Conservation (phyloP, 495 filamentous ascomycete genomes). For the Aspergillus leporis region DNA sequence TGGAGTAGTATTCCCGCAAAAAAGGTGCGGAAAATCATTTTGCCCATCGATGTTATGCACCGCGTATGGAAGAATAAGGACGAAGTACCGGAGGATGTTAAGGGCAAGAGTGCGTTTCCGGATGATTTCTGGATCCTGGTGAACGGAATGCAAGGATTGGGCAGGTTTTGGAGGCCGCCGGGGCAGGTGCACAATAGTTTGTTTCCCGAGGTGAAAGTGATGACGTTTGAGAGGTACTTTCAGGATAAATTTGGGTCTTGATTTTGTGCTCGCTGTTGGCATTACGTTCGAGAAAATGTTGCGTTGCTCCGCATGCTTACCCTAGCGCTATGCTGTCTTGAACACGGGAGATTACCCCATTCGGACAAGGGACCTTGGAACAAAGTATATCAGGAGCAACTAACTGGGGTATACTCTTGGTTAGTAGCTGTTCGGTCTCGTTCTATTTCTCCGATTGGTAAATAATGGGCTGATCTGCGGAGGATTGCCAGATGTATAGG, state of each 20-base stretch:
- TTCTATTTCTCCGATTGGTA: neutral
- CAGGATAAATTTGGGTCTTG: neutral
- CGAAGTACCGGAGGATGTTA: constrained; percentile 6
- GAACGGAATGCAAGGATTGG: constrained; percentile 15
- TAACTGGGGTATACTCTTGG: neutral
- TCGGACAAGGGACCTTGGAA: neutral
- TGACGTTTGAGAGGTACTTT: constrained; percentile 17
- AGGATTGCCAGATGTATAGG: neutral
- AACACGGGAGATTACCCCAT: neutral
- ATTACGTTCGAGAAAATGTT: neutral
- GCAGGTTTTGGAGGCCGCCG: constrained; percentile 16
- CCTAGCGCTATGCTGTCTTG: neutral
- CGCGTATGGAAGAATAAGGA: constrained; percentile 4
- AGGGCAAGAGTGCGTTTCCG: constrained; percentile 12
- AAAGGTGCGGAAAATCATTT: constrained; percentile 3
- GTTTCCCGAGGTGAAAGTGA: constrained; percentile 12
- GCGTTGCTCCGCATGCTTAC: neutral
- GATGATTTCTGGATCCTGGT: constrained; percentile 22
- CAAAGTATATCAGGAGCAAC: neutral
- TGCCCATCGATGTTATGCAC: constrained; percentile 10
- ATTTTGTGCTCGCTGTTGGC: neutral
- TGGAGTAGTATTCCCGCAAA: constrained; percentile 13
- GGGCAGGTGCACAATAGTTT: constrained; percentile 18
- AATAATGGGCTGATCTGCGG: neutral
- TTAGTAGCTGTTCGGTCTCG: no score